Evolutionary conservation across 495 filamentous ascomycete species (phyloP).

Genomic region (Haplographium delicatum): DNA sequence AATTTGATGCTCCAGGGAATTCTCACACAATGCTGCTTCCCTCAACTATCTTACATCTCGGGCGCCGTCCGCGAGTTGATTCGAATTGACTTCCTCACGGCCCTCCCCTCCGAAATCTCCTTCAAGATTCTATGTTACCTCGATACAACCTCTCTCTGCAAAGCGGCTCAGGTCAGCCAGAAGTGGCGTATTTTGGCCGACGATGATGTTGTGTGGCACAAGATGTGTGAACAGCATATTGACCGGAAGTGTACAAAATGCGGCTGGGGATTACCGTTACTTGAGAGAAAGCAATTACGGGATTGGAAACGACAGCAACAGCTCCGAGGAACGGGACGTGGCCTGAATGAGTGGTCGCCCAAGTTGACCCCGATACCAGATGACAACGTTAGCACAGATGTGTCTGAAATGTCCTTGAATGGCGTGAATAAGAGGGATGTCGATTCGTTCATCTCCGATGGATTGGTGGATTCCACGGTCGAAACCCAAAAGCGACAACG

Average conservation of each 20-base stretch:
- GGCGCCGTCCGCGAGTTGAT: conserved; percentile 83
- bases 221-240: conserved; percentile 98
- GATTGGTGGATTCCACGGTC: background rate
- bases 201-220: conserved; percentile 97
- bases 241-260: conserved; percentile 95
- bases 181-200: conserved; percentile 85
- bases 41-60: conserved; percentile 89
- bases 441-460: conserved; percentile 11
- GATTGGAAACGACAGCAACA: conserved; percentile 84
- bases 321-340: conserved; percentile 50
- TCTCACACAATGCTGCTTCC: conserved; percentile 92
- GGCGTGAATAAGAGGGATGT: conserved; percentile 17
- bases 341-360: conserved; percentile 50
- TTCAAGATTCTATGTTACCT: conserved; percentile 91
- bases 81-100: conserved; percentile 89
- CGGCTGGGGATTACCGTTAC: conserved; percentile 85
- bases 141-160: conserved; percentile 94
- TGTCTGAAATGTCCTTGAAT: background rate
- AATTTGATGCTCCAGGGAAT: conserved; percentile 95
- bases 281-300: conserved; percentile 82
- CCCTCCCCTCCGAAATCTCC: conserved; percentile 82
- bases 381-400: conserved; percentile 2
- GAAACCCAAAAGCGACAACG: conserved; percentile 42
- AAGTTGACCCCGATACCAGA: conserved; percentile 43
- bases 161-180: conserved; percentile 90